Percentiles rank a stretch among this genome's conserved stretches.
Conservation (phyloP, 2,329 filamentous ascomycete species). For the Fusarium neocosmosporiellum region DNA sequence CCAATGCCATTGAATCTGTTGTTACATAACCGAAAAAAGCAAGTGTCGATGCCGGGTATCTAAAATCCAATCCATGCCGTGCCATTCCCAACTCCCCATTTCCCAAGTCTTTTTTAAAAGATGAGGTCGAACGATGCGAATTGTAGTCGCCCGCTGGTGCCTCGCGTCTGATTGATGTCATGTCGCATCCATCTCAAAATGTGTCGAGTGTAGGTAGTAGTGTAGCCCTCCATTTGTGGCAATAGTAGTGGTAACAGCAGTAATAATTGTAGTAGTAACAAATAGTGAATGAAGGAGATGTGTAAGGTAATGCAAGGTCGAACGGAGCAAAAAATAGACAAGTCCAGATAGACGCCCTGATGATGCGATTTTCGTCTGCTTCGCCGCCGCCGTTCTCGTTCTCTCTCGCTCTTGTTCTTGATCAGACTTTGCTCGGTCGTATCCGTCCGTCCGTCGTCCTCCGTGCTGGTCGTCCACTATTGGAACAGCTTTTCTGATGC, state of each 20-base stretch:
- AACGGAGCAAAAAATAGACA: constrained; percentile 31
- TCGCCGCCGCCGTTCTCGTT: background rate
- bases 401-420: constrained; percentile 2
- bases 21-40: background rate
- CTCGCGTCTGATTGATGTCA: background rate
- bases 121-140: background rate
- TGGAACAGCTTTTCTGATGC: constrained; percentile 16
- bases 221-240: constrained; percentile 11
- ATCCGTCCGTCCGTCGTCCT: constrained; percentile 23
- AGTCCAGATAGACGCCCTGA: constrained; percentile 36
- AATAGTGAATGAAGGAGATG: constrained; percentile 38
- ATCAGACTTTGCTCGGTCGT: constrained; percentile 29
- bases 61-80: background rate
- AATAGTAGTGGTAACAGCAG: constrained; percentile 32
- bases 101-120: background rate
- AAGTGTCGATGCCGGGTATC: background rate
- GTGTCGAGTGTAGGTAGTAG: background rate
- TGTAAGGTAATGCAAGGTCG: constrained; percentile 38
- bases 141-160: background rate
- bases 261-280: constrained; percentile 37
- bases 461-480: constrained; percentile 19
- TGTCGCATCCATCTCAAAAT: background rate
- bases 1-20: background rate
- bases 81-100: background rate
- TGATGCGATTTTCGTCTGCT: constrained; percentile 34